These are phyloP conservation scores for Chlorella sp. DNA, from an alignment of 139 green algal species.

Conservation along the genomic window DNA sequence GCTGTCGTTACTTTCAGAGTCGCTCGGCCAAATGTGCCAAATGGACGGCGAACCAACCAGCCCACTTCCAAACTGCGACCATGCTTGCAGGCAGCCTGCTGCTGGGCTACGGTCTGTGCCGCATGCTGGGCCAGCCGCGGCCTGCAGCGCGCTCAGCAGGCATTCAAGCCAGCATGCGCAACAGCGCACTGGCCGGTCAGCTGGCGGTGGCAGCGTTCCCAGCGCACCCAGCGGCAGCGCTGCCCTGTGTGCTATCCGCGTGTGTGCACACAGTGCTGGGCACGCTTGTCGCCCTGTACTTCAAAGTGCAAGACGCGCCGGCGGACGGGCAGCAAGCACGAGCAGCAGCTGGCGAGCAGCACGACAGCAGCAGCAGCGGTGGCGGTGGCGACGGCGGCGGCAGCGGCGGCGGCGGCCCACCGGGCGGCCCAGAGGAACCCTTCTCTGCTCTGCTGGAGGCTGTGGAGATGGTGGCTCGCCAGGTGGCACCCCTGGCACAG, in stretches of 20 bases:
- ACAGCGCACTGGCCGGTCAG: conserved; percentile 77
- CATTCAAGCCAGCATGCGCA: conserved; percentile 83
- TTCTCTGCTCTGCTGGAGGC: no score
- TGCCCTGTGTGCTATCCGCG: conserved; percentile 79
- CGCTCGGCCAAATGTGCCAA: no score
- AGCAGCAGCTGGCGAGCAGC: background rate
- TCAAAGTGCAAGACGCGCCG: no score
- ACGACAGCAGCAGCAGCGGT: background rate
- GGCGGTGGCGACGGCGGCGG: background rate
- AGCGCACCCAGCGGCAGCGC: conserved; percentile 72
- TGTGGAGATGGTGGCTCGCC: no score
- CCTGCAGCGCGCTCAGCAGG: conserved; percentile 65
- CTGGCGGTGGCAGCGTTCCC: conserved; percentile 79
- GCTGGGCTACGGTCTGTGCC: conserved; percentile 62
- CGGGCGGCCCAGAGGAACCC: no score
- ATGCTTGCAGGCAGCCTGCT: conserved; percentile 72
- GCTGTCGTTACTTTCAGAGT: no score
- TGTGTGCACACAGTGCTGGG: conserved; percentile 83
- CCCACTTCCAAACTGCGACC: no score
- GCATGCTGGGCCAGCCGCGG: conserved; percentile 55
- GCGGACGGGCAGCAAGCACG: background rate
- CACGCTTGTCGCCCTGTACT: conserved; percentile 66
- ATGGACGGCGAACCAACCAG: no score
- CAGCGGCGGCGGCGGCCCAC: background rate
- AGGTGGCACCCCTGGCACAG: no score